Evolutionary conservation across 1,284 basidiomycete genomes (phyloP), one percentile per base, ranked within the genome.

Genomic region (Anthracocystis setariae): DNA sequence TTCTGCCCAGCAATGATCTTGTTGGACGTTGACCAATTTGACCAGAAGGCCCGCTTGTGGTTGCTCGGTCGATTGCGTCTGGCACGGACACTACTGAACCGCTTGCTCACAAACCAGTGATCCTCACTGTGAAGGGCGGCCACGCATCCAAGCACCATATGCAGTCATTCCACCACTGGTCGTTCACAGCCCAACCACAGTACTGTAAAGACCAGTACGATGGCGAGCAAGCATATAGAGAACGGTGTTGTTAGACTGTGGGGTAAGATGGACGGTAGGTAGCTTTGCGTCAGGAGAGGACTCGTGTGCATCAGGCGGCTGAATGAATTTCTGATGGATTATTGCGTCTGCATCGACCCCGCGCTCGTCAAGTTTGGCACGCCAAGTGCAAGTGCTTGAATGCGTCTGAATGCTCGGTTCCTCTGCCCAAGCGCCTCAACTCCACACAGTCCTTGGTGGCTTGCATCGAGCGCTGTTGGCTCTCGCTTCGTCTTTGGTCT

Each of bases 1-100:
- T 29, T 29, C 29, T 29, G 12, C 29, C 29, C n/a, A n/a, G n/a
- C n/a, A n/a, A n/a, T n/a, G n/a, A n/a, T n/a, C n/a, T n/a, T n/a
- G n/a, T n/a, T n/a, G n/a, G n/a, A n/a, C n/a, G n/a, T n/a, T n/a
- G n/a, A n/a, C 23, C 25, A 20, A 45, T 23, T 23, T 29, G 15
- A 13, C 40, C 39, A 24, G 25, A 3, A 47, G 2, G 20, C 35
- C 55, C 54, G 61, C 39, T 35, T 57, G 46, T 10, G 46, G 49
- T 58, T 57, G 61, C 61, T 64, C 61, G 61, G 49, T 44, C 57
- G 27, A 33, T 45, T 23, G 29, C 29, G 29, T 29, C 29, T 12
- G n/a, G 29, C 29, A 43, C 46, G 35, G 5, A 29, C 20, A 12
- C 13, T 45, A n/a, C n/a, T n/a, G n/a, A n/a, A n/a, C n/a, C n/a